Conservation (phyloP, 176 grass and related monocot genomes). For the Oropetium thomaeum region DNA sequence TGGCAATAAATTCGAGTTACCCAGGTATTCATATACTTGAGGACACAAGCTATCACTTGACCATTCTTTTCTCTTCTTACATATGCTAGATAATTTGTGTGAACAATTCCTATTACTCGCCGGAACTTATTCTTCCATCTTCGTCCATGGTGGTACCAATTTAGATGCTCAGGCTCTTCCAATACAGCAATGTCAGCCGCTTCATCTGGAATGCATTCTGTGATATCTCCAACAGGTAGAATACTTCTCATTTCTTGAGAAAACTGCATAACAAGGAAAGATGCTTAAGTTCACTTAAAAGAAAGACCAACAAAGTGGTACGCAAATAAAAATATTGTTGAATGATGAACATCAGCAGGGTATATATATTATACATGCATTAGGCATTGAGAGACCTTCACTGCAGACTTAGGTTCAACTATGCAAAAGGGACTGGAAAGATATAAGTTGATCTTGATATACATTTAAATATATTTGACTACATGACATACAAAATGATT, state of each 20-base stretch:
- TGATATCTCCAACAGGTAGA: slow-evolving; percentile 85
- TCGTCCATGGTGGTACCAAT: slow-evolving; percentile 91
- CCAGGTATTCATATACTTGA: slow-evolving; percentile 82
- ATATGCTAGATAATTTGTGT: slow-evolving; percentile 99
- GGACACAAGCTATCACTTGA: slow-evolving; percentile 60
- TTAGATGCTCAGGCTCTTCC: slow-evolving; percentile 95
- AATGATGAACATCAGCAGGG: neutral
- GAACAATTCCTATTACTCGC: slow-evolving; percentile 81
- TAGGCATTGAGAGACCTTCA: neutral
- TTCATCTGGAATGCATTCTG: slow-evolving; percentile 80
- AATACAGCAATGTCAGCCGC: slow-evolving; percentile 83
- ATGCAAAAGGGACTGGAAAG: slow-evolving; percentile 3
- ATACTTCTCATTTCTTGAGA: slow-evolving; percentile 91
- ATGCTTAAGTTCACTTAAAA: slow-evolving; percentile 3
- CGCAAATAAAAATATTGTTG: neutral
- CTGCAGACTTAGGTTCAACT: neutral
- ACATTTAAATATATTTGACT: neutral
- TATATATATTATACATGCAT: neutral
- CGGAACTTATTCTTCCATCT: slow-evolving; percentile 91
- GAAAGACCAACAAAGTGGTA: neutral
- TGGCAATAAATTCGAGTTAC: slow-evolving; percentile 94
- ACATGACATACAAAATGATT: neutral
- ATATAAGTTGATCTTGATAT: no score
- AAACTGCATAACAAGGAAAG: slow-evolving; percentile 52
- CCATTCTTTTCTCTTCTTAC: slow-evolving; percentile 96